Evolutionary conservation across 306 rosid species (phyloP).

Genomic region (Betula pendula): DNA sequence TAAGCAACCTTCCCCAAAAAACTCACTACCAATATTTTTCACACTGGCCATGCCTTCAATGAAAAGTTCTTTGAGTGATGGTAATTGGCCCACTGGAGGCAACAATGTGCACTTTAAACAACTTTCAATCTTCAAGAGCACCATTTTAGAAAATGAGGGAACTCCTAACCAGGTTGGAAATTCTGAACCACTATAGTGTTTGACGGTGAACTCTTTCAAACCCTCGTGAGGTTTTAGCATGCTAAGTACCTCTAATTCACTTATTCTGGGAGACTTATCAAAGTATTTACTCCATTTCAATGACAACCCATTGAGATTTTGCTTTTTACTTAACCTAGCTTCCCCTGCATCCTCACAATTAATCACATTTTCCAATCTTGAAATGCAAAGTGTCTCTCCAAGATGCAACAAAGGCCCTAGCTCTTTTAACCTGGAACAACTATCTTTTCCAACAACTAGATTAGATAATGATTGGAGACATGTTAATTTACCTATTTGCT

Average conservation of each 20-base stretch:
- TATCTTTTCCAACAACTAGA: too few species aligned
- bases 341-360: background rate
- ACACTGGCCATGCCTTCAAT: background rate
- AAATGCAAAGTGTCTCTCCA: background rate
- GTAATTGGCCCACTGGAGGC: background rate
- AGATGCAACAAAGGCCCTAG: background rate
- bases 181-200: background rate
- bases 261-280: too few species aligned
- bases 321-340: background rate
- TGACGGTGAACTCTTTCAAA: background rate
- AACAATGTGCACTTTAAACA: background rate
- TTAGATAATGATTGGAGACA: too few species aligned
- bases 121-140: background rate
- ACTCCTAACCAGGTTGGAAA: constrained; percentile 3
- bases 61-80: background rate
- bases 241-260: background rate
- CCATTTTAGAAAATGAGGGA: constrained; percentile 9
- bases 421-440: too few species aligned
- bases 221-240: background rate
- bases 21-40: background rate
- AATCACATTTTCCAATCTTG: constrained; percentile 1
- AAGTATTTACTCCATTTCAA: background rate
- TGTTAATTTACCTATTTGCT: background rate
- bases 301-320: background rate
- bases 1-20: background rate